Conservation (phyloP, 2,329 filamentous ascomycete genomes). For the Camillea tinctor region DNA sequence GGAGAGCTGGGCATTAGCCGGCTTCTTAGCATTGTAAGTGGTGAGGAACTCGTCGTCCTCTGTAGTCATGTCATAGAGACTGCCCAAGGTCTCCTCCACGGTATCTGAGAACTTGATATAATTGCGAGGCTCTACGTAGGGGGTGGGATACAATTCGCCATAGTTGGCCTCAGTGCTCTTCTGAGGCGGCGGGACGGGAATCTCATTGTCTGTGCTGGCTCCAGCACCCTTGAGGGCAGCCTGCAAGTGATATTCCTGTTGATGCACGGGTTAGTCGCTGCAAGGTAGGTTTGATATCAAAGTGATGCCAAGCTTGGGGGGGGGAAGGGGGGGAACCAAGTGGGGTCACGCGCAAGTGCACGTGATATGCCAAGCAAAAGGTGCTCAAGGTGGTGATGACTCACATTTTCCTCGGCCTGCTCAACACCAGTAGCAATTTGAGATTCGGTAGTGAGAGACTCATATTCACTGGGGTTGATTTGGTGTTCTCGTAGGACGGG, state of each 20-base stretch:
- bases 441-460: constrained; percentile 77
- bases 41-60: constrained; percentile 87
- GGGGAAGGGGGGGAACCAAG: neutral
- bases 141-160: constrained; percentile 79
- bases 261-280: constrained; percentile 12
- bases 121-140: constrained; percentile 80
- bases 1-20: constrained; percentile 64
- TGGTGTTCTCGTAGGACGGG: constrained; percentile 87
- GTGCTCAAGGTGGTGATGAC: constrained; percentile 45
- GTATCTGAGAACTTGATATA: constrained; percentile 99
- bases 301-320: too few species aligned
- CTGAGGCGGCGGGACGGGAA: constrained; percentile 64
- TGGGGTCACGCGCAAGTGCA: constrained; percentile 45
- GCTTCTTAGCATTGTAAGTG: constrained; percentile 75
- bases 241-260: constrained; percentile 92
- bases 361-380: constrained; percentile 44
- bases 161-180: constrained; percentile 69
- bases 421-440: constrained; percentile 96
- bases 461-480: constrained; percentile 83
- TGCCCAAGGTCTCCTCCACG: constrained; percentile 89
- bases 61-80: constrained; percentile 89
- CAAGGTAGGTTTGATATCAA: neutral
- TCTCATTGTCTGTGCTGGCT: constrained; percentile 58
- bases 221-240: constrained; percentile 64
- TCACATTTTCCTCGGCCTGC: constrained; percentile 94